Percentiles rank a stretch among this genome's conserved stretches.
phyloP scores from a whole-genome alignment of 2,329 filamentous ascomycete genomes.

The Pestalotiopsis sp. region DNA sequence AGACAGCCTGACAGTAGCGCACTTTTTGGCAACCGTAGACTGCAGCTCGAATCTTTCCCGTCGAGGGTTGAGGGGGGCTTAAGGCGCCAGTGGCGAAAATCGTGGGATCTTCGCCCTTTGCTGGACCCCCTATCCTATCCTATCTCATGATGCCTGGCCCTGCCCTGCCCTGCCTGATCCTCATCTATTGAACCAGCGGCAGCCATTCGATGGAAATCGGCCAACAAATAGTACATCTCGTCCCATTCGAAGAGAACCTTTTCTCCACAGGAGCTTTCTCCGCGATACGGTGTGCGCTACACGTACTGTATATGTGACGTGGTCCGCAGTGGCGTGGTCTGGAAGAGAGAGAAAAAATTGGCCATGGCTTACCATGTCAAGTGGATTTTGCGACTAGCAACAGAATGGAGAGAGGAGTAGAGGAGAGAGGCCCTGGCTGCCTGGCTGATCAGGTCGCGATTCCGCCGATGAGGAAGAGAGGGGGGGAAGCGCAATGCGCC shows the following conservation, averaged over 20 bases:
- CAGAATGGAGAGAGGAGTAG: neutral
- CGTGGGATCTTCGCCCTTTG: neutral
- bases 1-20: too few relatives aligned
- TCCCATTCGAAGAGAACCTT: neutral
- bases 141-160: neutral
- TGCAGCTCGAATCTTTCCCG: too few relatives aligned
- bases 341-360: neutral
- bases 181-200: neutral
- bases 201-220: neutral
- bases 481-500: too few relatives aligned
- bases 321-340: neutral
- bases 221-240: neutral
- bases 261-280: neutral
- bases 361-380: neutral
- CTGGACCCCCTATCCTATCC: neutral
- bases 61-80: neutral
- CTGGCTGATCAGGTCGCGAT: too few relatives aligned
- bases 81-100: neutral
- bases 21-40: too few relatives aligned
- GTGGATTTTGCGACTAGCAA: neutral
- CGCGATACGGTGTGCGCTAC: neutral
- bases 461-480: too few relatives aligned
- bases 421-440: too few relatives aligned
- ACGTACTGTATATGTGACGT: neutral
- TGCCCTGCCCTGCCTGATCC: neutral